phyloP scores from a whole-genome alignment of 352 stramenopile genomes.

The Bremia lactucae region DNA sequence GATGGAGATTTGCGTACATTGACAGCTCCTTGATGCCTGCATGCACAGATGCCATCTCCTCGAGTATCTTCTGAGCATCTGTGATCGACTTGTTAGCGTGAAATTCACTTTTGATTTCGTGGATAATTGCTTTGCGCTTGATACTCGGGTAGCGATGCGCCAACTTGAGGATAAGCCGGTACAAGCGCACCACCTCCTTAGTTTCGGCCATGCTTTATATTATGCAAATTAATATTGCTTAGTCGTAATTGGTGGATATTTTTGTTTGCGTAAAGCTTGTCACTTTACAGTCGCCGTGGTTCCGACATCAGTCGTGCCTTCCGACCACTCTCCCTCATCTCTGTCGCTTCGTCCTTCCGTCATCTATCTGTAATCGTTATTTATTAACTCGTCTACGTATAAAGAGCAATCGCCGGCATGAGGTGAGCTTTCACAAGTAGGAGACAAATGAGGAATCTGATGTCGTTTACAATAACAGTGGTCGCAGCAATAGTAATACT shows the following conservation, averaged over 20 bases:
- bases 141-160: conserved; percentile 75
- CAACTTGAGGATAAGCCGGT: conserved; percentile 76
- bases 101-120: conserved; percentile 81
- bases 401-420: conserved; percentile 18
- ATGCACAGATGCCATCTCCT: conserved; percentile 58
- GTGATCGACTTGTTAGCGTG: conserved; percentile 62
- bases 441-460: too few relatives aligned
- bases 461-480: conserved; percentile 27
- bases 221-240: conserved; percentile 1
- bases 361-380: too few relatives aligned
- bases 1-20: conserved; percentile 63
- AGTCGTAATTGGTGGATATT: conserved; percentile 17
- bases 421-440: too few relatives aligned
- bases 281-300: conserved; percentile 8
- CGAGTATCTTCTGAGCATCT: conserved; percentile 41
- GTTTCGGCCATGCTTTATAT: conserved; percentile 24
- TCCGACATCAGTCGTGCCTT: neutral
- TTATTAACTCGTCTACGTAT: conserved; percentile 14
- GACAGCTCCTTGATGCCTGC: conserved; percentile 67
- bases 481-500: conserved; percentile 17
- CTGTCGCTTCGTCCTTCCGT: conserved; percentile 2
- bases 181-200: conserved; percentile 63
- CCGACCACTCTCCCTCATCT: neutral
- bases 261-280: conserved; percentile 1
- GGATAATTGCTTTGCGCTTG: conserved; percentile 71